Conservation (phyloP, 2,329 filamentous ascomycete species). For the Helotiales sp. region DNA sequence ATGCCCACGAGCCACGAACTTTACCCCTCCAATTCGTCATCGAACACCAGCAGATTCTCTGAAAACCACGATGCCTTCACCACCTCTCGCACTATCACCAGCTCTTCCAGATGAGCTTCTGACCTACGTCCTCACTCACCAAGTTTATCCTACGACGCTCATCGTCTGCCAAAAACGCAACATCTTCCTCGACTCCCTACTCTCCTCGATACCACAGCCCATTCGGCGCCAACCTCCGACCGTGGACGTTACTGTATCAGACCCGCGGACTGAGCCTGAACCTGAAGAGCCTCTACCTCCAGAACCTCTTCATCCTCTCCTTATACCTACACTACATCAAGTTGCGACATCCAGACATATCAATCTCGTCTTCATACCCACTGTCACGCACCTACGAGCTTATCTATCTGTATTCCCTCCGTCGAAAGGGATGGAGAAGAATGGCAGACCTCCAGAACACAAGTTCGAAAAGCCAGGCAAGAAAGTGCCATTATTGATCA, state of each 20-base stretch:
- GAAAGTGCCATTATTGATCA: constrained; percentile 49
- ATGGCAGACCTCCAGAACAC: constrained; percentile 1
- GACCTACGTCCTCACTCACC: constrained; percentile 58
- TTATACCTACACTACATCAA: constrained; percentile 67
- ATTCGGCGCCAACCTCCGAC: constrained; percentile 7
- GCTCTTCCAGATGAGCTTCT: constrained; percentile 62
- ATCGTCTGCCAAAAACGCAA: constrained; percentile 68
- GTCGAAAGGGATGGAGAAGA: neutral
- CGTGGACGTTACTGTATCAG: neutral
- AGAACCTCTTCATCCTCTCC: constrained; percentile 42
- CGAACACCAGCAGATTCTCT: neutral
- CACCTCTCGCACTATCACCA: constrained; percentile 50
- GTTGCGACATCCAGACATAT: constrained; percentile 69
- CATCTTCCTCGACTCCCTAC: constrained; percentile 63
- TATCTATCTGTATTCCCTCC: constrained; percentile 57
- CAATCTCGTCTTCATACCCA: constrained; percentile 70
- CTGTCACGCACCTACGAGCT: constrained; percentile 74
- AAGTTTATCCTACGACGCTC: constrained; percentile 61
- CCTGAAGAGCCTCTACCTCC: neutral
- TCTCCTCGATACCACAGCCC: constrained; percentile 43
- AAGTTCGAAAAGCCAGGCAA: constrained; percentile 21
- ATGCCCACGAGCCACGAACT: neutral
- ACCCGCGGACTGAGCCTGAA: constrained; percentile 11
- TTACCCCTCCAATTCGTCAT: constrained; percentile 7
- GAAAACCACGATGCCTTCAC: constrained; percentile 19